phyloP scores from a whole-genome alignment of 169 alveolate species.

The Plasmodium vinckei region DNA sequence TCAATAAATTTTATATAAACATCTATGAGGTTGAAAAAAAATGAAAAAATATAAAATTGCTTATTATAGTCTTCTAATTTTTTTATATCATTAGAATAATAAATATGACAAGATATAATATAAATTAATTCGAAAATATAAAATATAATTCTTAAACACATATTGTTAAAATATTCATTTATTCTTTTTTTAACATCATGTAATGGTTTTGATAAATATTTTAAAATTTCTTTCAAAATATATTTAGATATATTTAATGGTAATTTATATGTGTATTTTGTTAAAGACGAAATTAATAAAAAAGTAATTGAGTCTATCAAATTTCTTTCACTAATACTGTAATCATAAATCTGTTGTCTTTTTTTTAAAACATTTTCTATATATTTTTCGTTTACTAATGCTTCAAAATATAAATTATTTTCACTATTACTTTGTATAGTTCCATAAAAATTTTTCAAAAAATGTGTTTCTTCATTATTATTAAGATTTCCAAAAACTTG shows the following conservation, averaged over 20 bases:
- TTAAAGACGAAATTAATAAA: not conserved
- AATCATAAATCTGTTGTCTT: not conserved
- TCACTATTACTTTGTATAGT: too few species aligned
- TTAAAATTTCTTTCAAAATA: constrained; percentile 42
- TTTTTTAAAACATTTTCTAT: too few species aligned
- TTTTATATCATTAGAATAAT: constrained; percentile 14
- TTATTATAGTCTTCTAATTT: constrained; percentile 9
- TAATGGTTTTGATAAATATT: constrained; percentile 39
- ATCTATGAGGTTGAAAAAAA: constrained; percentile 46
- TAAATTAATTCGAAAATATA: constrained; percentile 44
- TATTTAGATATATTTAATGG: constrained; percentile 35
- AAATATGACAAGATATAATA: constrained; percentile 16
- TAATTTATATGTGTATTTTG: constrained; percentile 7
- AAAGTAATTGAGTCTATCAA: constrained; percentile 17
- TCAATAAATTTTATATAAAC: constrained; percentile 46
- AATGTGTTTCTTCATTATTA: too few species aligned
- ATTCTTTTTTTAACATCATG: constrained; percentile 70
- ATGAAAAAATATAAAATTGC: constrained; percentile 23
- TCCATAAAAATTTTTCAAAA: too few species aligned
- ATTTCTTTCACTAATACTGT: constrained; percentile 9
- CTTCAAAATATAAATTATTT: too few species aligned
- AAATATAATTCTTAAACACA: constrained; percentile 33
- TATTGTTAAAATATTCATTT: constrained; percentile 15
- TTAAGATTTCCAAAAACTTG: too few species aligned
- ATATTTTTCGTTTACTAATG: too few species aligned